These are phyloP conservation scores for Eucalyptus brandiana DNA, from an alignment of 345 rosid genomes.

Conservation along the genomic window DNA sequence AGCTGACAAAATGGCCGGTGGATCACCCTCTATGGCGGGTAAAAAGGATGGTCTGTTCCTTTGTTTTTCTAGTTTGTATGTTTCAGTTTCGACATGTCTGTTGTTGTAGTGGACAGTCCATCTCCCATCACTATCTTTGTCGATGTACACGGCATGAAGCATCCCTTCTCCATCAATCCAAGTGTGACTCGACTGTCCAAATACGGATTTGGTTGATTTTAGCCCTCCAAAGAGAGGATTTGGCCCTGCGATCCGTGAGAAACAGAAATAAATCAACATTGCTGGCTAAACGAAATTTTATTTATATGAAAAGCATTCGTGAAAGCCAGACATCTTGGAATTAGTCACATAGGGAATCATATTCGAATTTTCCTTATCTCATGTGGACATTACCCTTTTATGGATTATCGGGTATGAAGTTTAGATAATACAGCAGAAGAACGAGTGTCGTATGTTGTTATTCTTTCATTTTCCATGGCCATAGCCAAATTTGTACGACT, in stretches of 20 bases:
- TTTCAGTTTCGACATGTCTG: slow-evolving; percentile 30
- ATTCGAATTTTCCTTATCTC: background rate
- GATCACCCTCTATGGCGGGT: slow-evolving; percentile 31
- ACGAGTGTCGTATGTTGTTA: background rate
- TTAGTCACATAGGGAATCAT: background rate
- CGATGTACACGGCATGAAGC: slow-evolving; percentile 39
- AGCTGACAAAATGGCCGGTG: slow-evolving; percentile 21
- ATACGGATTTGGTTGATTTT: slow-evolving; percentile 17
- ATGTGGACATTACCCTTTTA: background rate
- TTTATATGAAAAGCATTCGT: background rate
- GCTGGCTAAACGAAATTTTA: background rate
- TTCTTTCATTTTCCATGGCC: background rate
- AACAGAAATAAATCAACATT: background rate
- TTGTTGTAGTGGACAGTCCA: slow-evolving; percentile 33
- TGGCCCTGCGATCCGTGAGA: slow-evolving; percentile 15
- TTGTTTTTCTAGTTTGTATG: slow-evolving; percentile 24
- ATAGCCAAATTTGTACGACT: background rate
- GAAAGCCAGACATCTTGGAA: background rate
- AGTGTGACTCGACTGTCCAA: slow-evolving; percentile 23
- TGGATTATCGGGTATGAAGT: background rate
- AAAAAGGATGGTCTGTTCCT: slow-evolving; percentile 23
- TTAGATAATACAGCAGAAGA: background rate
- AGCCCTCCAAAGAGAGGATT: slow-evolving; percentile 40
- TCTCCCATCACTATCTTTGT: slow-evolving; percentile 5
- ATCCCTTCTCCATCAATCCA: slow-evolving; percentile 60